Evolutionary conservation across 1,284 basidiomycete species (phyloP).

Genomic region (Puccinia triticina): DNA sequence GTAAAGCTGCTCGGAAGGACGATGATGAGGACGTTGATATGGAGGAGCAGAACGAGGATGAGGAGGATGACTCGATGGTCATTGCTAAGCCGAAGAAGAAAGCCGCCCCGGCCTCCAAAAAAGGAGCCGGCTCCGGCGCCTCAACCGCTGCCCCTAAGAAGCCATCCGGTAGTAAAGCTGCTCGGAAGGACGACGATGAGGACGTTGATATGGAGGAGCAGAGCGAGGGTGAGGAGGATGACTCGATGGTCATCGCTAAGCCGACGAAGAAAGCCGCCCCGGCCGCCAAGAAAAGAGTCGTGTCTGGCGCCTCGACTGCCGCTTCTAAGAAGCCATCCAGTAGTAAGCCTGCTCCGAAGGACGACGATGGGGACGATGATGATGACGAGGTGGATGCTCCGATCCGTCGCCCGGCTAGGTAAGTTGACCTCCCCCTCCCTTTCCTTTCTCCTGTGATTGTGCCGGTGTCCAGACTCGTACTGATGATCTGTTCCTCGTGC

Average conservation of each 20-base stretch:
- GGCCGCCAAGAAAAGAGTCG: neutral
- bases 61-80: neutral
- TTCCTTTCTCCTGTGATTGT: neutral
- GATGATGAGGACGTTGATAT: neutral
- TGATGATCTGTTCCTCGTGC: neutral
- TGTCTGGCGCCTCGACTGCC: neutral
- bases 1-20: neutral
- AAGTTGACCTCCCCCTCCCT: neutral
- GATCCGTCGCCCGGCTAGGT: neutral
- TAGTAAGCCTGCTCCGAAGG: neutral
- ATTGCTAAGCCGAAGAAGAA: neutral
- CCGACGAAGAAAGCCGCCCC: neutral
- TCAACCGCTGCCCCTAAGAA: constrained; percentile 13
- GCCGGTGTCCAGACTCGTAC: neutral
- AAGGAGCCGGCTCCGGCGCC: neutral
- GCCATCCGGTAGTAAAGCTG: neutral
- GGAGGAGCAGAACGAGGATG: neutral
- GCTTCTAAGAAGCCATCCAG: constrained; percentile 5
- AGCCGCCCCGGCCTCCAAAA: neutral
- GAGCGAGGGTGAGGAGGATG: neutral
- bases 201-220: neutral
- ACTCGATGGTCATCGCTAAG: neutral
- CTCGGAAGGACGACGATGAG: neutral
- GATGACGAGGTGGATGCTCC: neutral
- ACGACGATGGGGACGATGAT: neutral